Conservation (phyloP, 805 yeast species). For the Pichia thaimueangensis region DNA sequence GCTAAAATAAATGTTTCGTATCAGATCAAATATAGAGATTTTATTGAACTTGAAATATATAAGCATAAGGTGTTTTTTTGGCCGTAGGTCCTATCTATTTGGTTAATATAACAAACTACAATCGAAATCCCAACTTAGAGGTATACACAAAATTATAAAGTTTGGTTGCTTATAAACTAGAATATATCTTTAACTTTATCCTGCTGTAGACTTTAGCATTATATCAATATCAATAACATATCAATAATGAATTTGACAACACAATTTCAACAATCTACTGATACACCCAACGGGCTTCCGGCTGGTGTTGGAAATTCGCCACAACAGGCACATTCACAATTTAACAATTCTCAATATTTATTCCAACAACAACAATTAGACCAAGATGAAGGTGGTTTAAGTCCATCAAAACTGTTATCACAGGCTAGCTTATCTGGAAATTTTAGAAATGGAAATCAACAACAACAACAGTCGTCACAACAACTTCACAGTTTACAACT, state of each 20-base stretch:
- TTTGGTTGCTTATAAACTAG: too few species aligned
- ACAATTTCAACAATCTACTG: slow-evolving; percentile 15
- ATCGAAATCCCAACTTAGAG: too few species aligned
- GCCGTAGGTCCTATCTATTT: too few species aligned
- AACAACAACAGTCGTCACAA: slow-evolving; percentile 21
- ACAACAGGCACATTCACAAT: slow-evolving; percentile 6
- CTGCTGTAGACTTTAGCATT: too few species aligned
- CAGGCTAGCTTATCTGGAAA: slow-evolving; percentile 31
- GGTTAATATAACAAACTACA: too few species aligned
- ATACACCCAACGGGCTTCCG: not conserved
- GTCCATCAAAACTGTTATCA: slow-evolving; percentile 33
- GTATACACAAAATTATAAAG: too few species aligned
- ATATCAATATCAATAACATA: too few species aligned
- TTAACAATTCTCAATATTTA: slow-evolving; percentile 6
- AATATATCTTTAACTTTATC: too few species aligned
- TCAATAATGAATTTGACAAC: slow-evolving; percentile 13
- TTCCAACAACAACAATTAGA: slow-evolving; percentile 11
- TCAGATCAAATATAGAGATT: too few species aligned
- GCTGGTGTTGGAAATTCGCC: slow-evolving; percentile 6
- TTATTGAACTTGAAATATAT: too few species aligned
- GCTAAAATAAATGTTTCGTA: too few species aligned
- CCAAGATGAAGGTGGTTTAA: slow-evolving; percentile 21
- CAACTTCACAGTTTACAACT: slow-evolving; percentile 20
- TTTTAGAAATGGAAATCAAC: slow-evolving; percentile 27
- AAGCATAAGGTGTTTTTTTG: too few species aligned